A percentile compares a stretch with the other conserved stretches of the same genome.
Evolutionary conservation across 768 basidiomycete species (phyloP).

Genomic region (Peribolospora kevripleyi): DNA sequence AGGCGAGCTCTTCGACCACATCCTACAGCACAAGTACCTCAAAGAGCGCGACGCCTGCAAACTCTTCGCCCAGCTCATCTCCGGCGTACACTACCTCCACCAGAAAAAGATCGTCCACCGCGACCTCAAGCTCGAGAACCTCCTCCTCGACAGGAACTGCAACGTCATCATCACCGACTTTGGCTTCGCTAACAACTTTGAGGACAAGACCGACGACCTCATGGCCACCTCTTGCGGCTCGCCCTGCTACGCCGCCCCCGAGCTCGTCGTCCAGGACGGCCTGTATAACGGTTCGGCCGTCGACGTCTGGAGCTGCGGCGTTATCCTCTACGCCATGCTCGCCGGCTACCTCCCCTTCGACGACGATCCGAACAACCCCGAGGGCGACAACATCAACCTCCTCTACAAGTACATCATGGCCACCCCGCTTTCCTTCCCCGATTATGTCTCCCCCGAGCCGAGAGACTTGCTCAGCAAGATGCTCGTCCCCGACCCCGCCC

Average conservation of each 20-base stretch:
- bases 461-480: slow-evolving; percentile 64
- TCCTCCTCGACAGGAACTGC: slow-evolving; percentile 83
- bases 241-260: slow-evolving; percentile 95
- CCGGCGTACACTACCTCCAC: slow-evolving; percentile 96
- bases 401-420: slow-evolving; percentile 96
- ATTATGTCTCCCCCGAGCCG: slow-evolving; percentile 65
- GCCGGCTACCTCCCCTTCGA: slow-evolving; percentile 97
- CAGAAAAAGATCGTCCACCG: slow-evolving; percentile 98
- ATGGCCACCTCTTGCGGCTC: slow-evolving; percentile 97
- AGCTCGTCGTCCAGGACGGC: slow-evolving; percentile 90
- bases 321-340: slow-evolving; percentile 89
- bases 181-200: slow-evolving; percentile 94
- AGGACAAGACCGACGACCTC: slow-evolving; percentile 71
- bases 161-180: slow-evolving; percentile 99
- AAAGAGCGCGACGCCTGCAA: slow-evolving; percentile 82
- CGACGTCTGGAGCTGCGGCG: slow-evolving; percentile 91
- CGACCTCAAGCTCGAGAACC: slow-evolving; percentile 94
- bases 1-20: slow-evolving; percentile 96
- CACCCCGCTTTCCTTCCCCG: slow-evolving; percentile 90
- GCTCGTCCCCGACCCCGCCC: slow-evolving; percentile 76
- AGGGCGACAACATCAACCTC: slow-evolving; percentile 97
- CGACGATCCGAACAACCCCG: slow-evolving; percentile 93
- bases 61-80: slow-evolving; percentile 92
- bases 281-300: slow-evolving; percentile 91
- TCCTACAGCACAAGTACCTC: slow-evolving; percentile 87